These are phyloP conservation scores for Artemisia annua DNA, from an alignment of 129 eudicot species.

Conservation along the genomic window DNA sequence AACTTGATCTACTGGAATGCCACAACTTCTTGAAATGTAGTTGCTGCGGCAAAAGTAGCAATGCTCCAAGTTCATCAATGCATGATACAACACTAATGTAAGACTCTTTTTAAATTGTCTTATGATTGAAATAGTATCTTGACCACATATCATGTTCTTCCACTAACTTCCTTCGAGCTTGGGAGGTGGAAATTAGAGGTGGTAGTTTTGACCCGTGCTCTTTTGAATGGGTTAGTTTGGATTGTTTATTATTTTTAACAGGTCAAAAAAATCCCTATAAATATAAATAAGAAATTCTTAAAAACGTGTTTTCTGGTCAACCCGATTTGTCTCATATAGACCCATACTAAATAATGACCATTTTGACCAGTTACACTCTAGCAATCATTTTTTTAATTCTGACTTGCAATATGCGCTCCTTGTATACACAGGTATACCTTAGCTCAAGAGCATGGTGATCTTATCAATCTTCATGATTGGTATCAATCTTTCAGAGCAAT, in stretches of 20 bases:
- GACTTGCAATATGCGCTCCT: not conserved
- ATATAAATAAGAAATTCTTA: no score
- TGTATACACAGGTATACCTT: conserved; percentile 62
- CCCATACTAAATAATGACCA: not conserved
- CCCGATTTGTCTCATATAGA: not conserved
- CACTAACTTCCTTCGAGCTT: no score
- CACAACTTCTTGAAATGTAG: conserved; percentile 65
- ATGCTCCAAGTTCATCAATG: conserved; percentile 61
- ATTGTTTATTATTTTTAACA: not conserved
- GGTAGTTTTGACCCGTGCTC: not conserved
- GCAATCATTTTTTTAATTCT: not conserved
- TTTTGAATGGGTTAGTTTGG: not conserved
- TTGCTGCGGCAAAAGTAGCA: conserved; percentile 71
- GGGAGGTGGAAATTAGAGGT: no score
- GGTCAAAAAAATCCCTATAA: not conserved
- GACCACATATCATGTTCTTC: no score
- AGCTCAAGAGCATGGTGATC: conserved; percentile 94
- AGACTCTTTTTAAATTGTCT: conserved; percentile 18
- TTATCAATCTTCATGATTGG: conserved; percentile 91
- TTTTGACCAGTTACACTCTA: not conserved
- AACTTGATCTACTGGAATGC: conserved; percentile 79
- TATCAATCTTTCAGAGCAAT: conserved; percentile 72
- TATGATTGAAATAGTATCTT: not conserved
- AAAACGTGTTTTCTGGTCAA: not conserved
- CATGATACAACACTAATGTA: conserved; percentile 84